Conservation (phyloP, 1,284 basidiomycete species). For the Irpex sp. region DNA sequence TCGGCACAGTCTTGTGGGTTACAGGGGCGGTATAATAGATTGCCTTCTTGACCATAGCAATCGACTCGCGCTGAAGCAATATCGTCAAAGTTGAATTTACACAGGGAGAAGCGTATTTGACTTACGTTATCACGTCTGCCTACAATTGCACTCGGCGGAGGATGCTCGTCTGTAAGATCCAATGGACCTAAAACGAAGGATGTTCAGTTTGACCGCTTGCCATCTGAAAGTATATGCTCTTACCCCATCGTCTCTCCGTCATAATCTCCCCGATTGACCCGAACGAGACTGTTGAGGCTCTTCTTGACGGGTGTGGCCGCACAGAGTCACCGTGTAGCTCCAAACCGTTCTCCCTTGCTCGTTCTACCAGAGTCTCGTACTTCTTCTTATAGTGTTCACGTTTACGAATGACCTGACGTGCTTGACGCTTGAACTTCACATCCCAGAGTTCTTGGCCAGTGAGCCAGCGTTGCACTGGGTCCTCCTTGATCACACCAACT, state of each 20-base stretch:
- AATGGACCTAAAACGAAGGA: conserved; percentile 37
- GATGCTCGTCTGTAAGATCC: conserved; percentile 54
- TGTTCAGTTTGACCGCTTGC: background rate
- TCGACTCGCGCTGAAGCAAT: conserved; percentile 42
- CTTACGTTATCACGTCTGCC: conserved; percentile 57
- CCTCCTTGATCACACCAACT: conserved; percentile 69
- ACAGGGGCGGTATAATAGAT: conserved; percentile 55
- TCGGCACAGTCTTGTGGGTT: conserved; percentile 53
- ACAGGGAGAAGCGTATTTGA: background rate
- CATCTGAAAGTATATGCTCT: background rate
- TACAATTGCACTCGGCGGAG: conserved; percentile 62
- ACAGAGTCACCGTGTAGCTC: conserved; percentile 23
- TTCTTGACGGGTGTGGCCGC: conserved; percentile 6
- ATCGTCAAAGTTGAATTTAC: conserved; percentile 2
- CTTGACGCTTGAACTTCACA: conserved; percentile 38
- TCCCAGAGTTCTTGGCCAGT: conserved; percentile 61
- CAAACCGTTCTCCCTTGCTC: conserved; percentile 47
- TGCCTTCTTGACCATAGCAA: conserved; percentile 53
- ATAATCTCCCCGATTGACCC: conserved; percentile 17
- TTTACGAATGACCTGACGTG: conserved; percentile 37
- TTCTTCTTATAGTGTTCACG: conserved; percentile 38
- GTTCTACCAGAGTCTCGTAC: conserved; percentile 37
- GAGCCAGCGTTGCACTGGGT: conserved; percentile 52
- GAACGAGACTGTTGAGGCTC: conserved; percentile 14
- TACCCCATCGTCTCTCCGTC: conserved; percentile 26